Conservation (phyloP, 495 filamentous ascomycete species). For the Poronia punctata region DNA sequence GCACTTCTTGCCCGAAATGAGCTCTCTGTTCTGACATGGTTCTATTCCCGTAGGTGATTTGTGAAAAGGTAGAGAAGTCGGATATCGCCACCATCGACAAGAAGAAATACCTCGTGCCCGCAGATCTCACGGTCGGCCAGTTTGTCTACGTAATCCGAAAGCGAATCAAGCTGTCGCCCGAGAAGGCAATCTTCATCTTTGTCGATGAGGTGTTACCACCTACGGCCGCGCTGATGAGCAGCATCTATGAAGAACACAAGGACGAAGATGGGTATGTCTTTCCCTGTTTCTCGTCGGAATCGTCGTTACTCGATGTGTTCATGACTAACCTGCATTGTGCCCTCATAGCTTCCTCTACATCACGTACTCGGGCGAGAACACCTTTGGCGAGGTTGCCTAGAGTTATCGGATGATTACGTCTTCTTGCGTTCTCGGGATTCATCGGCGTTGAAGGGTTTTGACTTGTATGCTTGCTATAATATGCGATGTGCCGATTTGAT, state of each 20-base stretch:
- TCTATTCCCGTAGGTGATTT: constrained; percentile 68
- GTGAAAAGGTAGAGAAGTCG: constrained; percentile 98
- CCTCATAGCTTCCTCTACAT: constrained; percentile 42
- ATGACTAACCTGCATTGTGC: constrained; percentile 20
- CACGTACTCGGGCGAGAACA: constrained; percentile 99
- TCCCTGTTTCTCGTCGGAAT: neutral
- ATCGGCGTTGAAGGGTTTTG: constrained; percentile 11
- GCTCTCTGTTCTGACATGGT: neutral
- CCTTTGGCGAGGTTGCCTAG: constrained; percentile 61
- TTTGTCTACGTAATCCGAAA: constrained; percentile 99
- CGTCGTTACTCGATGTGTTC: neutral
- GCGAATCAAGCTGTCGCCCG: constrained; percentile 97
- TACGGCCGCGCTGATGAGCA: constrained; percentile 96
- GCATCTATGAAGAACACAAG: constrained; percentile 99
- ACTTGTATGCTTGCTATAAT: constrained; percentile 9
- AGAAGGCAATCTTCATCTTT: constrained; percentile 99
- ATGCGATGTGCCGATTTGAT: neutral
- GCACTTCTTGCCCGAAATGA: too few relatives aligned
- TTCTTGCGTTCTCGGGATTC: constrained; percentile 6
- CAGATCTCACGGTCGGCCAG: constrained; percentile 97
- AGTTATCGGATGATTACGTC: constrained; percentile 8
- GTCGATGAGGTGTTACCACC: constrained; percentile 97
- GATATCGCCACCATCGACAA: constrained; percentile 99
- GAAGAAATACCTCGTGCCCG: constrained; percentile 99
- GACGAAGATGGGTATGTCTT: constrained; percentile 58